Conservation (phyloP, 192 early-diverging fungal species). For the Glomus cerebriforme region DNA sequence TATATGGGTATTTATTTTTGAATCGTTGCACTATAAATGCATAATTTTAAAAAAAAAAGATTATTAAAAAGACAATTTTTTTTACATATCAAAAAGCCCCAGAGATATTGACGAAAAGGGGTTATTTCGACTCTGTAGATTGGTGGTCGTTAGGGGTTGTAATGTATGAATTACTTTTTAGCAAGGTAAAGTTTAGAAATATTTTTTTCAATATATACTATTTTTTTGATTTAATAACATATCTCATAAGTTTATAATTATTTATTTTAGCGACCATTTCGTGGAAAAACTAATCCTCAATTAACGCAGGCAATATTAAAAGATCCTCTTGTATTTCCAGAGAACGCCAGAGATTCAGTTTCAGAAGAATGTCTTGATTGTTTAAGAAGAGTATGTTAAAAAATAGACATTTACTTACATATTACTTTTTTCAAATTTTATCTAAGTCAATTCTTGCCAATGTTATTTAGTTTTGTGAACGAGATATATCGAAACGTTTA, state of each 20-base stretch:
- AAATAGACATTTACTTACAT: background rate
- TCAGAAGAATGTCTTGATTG: conserved; percentile 54
- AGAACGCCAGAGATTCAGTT: conserved; percentile 48
- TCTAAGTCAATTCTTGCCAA: background rate
- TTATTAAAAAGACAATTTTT: background rate
- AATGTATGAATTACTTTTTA: conserved; percentile 73
- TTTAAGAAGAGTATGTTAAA: conserved; percentile 48
- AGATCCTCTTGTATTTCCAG: conserved; percentile 69
- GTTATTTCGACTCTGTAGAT: conserved; percentile 58
- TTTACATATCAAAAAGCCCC: conserved; percentile 51
- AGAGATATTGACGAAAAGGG: conserved; percentile 65
- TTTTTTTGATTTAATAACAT: background rate
- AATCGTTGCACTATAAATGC: background rate
- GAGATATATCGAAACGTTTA: conserved; percentile 75
- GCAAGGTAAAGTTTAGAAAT: conserved; percentile 57
- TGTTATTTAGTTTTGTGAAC: conserved; percentile 61
- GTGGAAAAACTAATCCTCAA: conserved; percentile 72
- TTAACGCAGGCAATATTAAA: conserved; percentile 71
- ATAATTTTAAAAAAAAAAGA: background rate
- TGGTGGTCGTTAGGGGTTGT: conserved; percentile 89
- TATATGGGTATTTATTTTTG: conserved; percentile 66
- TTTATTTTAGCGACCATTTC: conserved; percentile 70
- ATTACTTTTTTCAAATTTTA: conserved; percentile 12
- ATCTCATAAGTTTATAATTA: conserved; percentile 6
- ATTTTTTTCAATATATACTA: background rate